Base-by-base conservation (phyloP, 768 basidiomycete genomes). In the Lentinula aciculospora region DNA sequence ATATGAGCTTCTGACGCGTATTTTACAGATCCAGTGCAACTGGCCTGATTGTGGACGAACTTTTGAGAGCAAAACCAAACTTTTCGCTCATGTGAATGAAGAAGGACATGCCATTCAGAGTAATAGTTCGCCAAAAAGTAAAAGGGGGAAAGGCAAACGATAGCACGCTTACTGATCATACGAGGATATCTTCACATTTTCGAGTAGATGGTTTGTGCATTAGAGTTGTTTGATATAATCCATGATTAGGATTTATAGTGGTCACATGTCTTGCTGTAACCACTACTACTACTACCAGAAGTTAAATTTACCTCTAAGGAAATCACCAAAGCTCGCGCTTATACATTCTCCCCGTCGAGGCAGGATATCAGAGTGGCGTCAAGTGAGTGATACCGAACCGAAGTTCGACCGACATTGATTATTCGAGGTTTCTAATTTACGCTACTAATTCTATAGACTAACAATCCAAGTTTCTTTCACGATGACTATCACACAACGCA, bases 401-500 rank as follows among this genome's bases (percentile, higher is more conserved):
- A n/a, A n/a, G n/a, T n/a, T n/a, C n/a, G n/a, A n/a, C n/a, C n/a
- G n/a, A n/a, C n/a, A n/a, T n/a, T n/a, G n/a, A n/a, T n/a, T n/a
- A n/a, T n/a, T n/a, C n/a, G n/a, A n/a, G n/a, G n/a, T n/a, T n/a
- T n/a, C n/a, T n/a, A n/a, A n/a, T n/a, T n/a, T n/a, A n/a, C n/a
- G n/a, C n/a, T n/a, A n/a, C n/a, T n/a, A n/a, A n/a, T n/a, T n/a
- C n/a, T n/a, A n/a, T n/a, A n/a, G n/a, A n/a, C n/a, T n/a, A n/a
- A n/a, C n/a, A n/a, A n/a, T n/a, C n/a, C n/a, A n/a, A n/a, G n/a
- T n/a, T n/a, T n/a, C n/a, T n/a, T n/a, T n/a, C n/a, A n/a, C n/a
- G n/a, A 86, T 86, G 84, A 86, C 85, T 28, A 79, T 86, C 59
- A 85, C 83, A 54, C 83, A 84, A 64, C 80, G 84, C 58, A 86